These are phyloP conservation scores for Lachnellula subtilissima DNA, from an alignment of 2,329 filamentous ascomycete genomes.

Conservation along the genomic window DNA sequence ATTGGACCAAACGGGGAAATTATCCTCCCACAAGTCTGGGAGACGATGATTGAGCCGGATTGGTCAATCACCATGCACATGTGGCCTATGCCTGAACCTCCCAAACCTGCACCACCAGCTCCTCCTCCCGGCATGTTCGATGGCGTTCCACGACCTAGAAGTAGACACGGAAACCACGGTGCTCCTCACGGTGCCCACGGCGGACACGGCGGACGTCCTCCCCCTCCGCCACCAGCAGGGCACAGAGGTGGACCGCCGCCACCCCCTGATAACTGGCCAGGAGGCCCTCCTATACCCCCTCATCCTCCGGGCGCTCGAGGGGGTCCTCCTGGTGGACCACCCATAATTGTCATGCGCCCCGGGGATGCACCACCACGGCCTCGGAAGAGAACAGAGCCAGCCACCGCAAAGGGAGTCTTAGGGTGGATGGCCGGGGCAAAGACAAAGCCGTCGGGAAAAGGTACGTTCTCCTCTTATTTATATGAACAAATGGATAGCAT, in stretches of 20 bases:
- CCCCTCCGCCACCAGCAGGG: constrained; percentile 5
- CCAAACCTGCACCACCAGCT: constrained; percentile 8
- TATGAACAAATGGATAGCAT: not conserved
- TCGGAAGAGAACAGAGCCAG: constrained; percentile 12
- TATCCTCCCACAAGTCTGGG: constrained; percentile 77
- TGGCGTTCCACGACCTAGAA: constrained; percentile 7
- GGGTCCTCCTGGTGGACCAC: constrained; percentile 4
- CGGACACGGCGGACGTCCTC: constrained; percentile 5
- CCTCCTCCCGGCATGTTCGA: constrained; percentile 13
- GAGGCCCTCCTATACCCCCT: constrained; percentile 7
- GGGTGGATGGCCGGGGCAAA: constrained; percentile 27
- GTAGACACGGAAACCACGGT: constrained; percentile 1
- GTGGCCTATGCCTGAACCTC: constrained; percentile 54
- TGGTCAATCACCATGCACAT: constrained; percentile 66
- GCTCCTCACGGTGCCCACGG: not conserved
- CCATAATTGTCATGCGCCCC: constrained; percentile 14
- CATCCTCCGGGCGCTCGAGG: constrained; percentile 8
- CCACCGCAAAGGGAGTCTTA: constrained; percentile 17
- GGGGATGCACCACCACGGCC: constrained; percentile 1
- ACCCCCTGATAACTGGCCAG: not conserved
- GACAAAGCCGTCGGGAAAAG: constrained; percentile 27
- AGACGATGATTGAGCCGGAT: constrained; percentile 74
- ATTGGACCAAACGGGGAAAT: constrained; percentile 76
- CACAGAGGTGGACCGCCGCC: constrained; percentile 8
- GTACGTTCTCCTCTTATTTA: constrained; percentile 11